phyloP scores from a whole-genome alignment of 2,329 filamentous ascomycete species.

The Neofusicoccum umdonicola region DNA sequence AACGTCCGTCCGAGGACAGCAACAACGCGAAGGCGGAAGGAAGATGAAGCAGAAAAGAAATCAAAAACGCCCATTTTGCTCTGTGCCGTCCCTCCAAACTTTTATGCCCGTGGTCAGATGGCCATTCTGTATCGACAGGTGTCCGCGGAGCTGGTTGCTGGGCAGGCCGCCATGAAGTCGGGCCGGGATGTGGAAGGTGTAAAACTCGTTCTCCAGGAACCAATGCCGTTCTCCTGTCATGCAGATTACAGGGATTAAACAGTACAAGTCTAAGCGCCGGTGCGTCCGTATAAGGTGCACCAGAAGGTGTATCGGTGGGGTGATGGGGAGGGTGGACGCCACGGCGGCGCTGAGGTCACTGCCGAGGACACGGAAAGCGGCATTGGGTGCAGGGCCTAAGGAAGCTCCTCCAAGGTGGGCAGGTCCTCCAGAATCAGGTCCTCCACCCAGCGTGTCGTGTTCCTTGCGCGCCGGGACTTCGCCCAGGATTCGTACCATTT shows the following conservation, averaged over 20 bases:
- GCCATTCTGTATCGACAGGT: slow-evolving; percentile 16
- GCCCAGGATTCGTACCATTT: background rate
- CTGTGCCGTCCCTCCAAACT: slow-evolving; percentile 11
- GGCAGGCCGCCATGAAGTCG: background rate
- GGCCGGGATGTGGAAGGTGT: background rate
- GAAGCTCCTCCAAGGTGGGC: background rate
- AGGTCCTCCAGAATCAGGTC: background rate
- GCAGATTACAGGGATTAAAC: slow-evolving; percentile 19
- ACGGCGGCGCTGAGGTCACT: slow-evolving; percentile 6
- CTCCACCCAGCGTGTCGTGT: background rate
- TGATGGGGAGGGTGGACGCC: slow-evolving; percentile 9
- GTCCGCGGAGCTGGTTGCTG: slow-evolving; percentile 14
- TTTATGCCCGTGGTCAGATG: slow-evolving; percentile 8
- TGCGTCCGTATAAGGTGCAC: slow-evolving; percentile 13
- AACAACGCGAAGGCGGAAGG: background rate
- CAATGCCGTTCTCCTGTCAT: slow-evolving; percentile 16
- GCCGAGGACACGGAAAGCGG: background rate
- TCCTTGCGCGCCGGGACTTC: background rate
- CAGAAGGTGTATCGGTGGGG: slow-evolving; percentile 10
- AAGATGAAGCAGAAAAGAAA: background rate
- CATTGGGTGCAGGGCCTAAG: background rate
- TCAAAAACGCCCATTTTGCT: slow-evolving; percentile 18
- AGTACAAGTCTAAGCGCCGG: slow-evolving; percentile 18
- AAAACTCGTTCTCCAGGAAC: slow-evolving; percentile 18
- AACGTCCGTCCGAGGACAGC: slow-evolving; percentile 16